Conservation (phyloP, 2,329 filamentous ascomycete genomes). For the Sporothrix protearum region DNA sequence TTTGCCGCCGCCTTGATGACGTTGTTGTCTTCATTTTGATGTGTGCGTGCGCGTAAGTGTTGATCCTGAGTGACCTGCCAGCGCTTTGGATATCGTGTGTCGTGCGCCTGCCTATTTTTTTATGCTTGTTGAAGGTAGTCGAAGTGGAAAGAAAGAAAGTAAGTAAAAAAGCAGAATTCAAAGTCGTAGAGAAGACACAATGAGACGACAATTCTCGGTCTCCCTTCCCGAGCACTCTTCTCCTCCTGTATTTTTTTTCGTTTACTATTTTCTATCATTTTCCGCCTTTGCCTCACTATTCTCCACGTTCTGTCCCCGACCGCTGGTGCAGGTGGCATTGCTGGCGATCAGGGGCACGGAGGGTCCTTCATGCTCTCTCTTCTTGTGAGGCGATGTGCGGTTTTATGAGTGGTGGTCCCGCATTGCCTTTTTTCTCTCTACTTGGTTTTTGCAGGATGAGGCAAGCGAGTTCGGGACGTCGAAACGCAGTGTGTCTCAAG, state of each 20-base stretch:
- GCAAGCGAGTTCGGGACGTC: constrained; percentile 4
- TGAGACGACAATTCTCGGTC: not conserved
- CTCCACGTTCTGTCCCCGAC: not conserved
- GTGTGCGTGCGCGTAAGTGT: not conserved
- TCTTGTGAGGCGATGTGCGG: not conserved
- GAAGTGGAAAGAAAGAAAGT: not conserved
- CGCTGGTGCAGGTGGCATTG: not conserved
- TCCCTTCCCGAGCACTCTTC: not conserved
- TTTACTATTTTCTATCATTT: not conserved
- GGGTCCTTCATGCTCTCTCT: not conserved
- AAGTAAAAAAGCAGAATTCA: not conserved
- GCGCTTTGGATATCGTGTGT: not conserved
- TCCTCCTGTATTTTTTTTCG: not conserved
- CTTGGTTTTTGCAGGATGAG: not conserved
- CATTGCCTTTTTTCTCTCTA: not conserved
- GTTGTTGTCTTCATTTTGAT: not conserved
- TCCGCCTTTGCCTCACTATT: not conserved
- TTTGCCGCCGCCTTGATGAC: not conserved
- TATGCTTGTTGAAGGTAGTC: not conserved
- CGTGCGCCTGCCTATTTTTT: not conserved
- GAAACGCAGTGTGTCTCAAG: constrained; percentile 20
- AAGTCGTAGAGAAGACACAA: not conserved
- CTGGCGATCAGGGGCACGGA: constrained; percentile 13
- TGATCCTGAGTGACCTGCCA: not conserved
- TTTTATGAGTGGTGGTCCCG: not conserved